These are phyloP conservation scores for Macrocybe sp. DNA, from an alignment of 1,284 basidiomycete species.

Conservation along the genomic window DNA sequence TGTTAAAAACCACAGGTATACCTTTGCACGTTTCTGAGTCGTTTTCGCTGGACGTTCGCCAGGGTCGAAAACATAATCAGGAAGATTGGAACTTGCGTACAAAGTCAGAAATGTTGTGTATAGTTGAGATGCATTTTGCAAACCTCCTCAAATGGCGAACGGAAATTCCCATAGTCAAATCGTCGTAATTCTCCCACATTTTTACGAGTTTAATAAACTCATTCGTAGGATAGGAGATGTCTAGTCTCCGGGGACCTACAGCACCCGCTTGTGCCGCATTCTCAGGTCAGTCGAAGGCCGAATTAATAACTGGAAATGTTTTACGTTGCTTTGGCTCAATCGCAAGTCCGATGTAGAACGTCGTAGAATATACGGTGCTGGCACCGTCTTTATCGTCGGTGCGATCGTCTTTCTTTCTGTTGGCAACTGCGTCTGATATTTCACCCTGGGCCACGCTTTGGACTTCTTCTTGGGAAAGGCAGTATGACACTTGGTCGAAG, in stretches of 20 bases:
- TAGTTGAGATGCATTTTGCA: slow-evolving; percentile 19
- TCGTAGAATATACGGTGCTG: slow-evolving; percentile 85
- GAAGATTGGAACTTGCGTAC: slow-evolving; percentile 56
- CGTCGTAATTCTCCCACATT: slow-evolving; percentile 94
- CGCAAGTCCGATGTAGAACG: slow-evolving; percentile 94
- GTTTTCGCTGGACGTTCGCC: slow-evolving; percentile 71
- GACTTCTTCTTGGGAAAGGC: slow-evolving; percentile 83
- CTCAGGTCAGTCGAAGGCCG: no score
- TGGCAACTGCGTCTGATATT: slow-evolving; percentile 65
- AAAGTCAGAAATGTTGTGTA: slow-evolving; percentile 14
- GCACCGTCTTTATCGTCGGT: slow-evolving; percentile 74
- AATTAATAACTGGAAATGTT: slow-evolving; percentile 23
- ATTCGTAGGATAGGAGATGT: slow-evolving; percentile 95
- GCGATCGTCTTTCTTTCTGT: slow-evolving; percentile 71
- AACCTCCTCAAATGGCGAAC: slow-evolving; percentile 94
- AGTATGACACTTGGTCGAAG: slow-evolving; percentile 85
- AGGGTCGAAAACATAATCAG: slow-evolving; percentile 80
- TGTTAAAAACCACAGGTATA: slow-evolving; percentile 32
- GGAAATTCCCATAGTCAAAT: slow-evolving; percentile 90
- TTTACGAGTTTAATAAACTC: slow-evolving; percentile 97
- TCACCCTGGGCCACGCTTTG: slow-evolving; percentile 89
- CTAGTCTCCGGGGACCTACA: slow-evolving; percentile 76
- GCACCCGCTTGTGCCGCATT: slow-evolving; percentile 46
- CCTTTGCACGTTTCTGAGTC: slow-evolving; percentile 70
- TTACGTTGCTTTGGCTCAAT: slow-evolving; percentile 90